Base-by-base conservation (phyloP, 2,329 filamentous ascomycete species). In the Dactylella cylindrospora region DNA sequence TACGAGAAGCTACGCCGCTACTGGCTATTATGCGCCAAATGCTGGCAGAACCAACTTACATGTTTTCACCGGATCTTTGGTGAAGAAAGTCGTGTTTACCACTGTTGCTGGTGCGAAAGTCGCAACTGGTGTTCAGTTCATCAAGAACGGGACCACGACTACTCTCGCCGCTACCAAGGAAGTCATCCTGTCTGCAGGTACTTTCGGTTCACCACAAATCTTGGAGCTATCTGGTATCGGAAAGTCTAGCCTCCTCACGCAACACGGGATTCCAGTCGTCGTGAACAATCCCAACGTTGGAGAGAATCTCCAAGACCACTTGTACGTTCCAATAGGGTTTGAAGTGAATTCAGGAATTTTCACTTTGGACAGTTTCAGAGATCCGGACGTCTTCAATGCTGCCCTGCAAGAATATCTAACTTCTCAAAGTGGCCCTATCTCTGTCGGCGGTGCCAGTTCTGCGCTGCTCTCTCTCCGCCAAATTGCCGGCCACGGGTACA, bases 151-250 rank as follows among this genome's bases (percentile, higher is more conserved):
- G 29, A 38, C 32, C n/a, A 52, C 46, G 15, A 60, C 54, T 13
- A 62, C 57, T 20, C 35, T 62, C 6, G 17, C 26, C 2, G 57
- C 57, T 17, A 43, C 69, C 6, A 74, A 74, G 39, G 75, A 78
- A 65, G 75, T 80, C 23, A 78, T 80, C 57, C 55, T 80, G 4
- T 71, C 76, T 2, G 77, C 74, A 22, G 78, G 78, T 20, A 68
- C 75, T 1, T 68, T 77, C 10, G 70, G 77, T 50, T 72, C 69
- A 3, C 76, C 76, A 3, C 70, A 72, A 15, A 74, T 78, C 35
- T 70, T 78, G 0, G 76, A 78, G 72, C 72, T 74, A 50, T 76
- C 75, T 0, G 76, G 76, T 1, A 74, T 78, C 38, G 76, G 76
- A 0, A 73, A 73, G 1, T 51, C 61, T 1, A 67, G 68, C 1